Percentiles rank a stretch among this genome's conserved stretches.
These are phyloP conservation scores for Vaccinium corymbosum DNA, from an alignment of 148 eudicot genomes.

Conservation along the genomic window DNA sequence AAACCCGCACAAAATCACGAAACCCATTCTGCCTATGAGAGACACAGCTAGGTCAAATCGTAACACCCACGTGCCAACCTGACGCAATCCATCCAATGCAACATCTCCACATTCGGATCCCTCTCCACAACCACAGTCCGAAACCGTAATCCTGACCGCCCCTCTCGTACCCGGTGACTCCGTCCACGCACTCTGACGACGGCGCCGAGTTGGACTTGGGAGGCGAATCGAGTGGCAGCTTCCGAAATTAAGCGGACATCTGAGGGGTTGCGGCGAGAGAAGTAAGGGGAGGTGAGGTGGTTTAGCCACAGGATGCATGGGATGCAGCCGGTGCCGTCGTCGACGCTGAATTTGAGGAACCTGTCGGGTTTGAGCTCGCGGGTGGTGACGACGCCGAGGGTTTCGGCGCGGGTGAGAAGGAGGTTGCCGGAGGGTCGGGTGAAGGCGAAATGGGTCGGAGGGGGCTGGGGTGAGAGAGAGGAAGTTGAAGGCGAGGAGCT, in stretches of 20 bases:
- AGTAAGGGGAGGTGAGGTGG: slow-evolving; percentile 58
- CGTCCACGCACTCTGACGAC: slow-evolving; percentile 66
- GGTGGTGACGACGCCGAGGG: slow-evolving; percentile 59
- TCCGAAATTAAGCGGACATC: slow-evolving; percentile 62
- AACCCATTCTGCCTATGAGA: not conserved
- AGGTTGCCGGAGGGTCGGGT: slow-evolving; percentile 28
- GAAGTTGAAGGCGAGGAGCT: slow-evolving; percentile 69
- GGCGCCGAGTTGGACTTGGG: slow-evolving; percentile 41
- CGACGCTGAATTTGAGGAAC: slow-evolving; percentile 62
- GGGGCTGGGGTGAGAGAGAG: slow-evolving; percentile 50
- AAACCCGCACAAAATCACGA: not conserved
- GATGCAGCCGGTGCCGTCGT: slow-evolving; percentile 74
- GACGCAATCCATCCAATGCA: slow-evolving; percentile 90
- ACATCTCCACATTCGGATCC: slow-evolving; percentile 64
- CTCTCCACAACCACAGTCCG: slow-evolving; percentile 56
- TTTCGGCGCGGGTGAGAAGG: slow-evolving; percentile 53
- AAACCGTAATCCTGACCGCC: slow-evolving; percentile 61
- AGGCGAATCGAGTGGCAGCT: slow-evolving; percentile 30
- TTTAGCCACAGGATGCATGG: slow-evolving; percentile 82
- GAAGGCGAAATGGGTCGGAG: slow-evolving; percentile 36
- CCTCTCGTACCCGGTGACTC: slow-evolving; percentile 56
- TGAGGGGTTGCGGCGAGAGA: slow-evolving; percentile 55
- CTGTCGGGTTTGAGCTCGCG: slow-evolving; percentile 59
- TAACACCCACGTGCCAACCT: slow-evolving; percentile 40
- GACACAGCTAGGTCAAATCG: not conserved